These are phyloP conservation scores for Rhodotorula paludigena DNA, from an alignment of 768 basidiomycete genomes.

Conservation along the genomic window DNA sequence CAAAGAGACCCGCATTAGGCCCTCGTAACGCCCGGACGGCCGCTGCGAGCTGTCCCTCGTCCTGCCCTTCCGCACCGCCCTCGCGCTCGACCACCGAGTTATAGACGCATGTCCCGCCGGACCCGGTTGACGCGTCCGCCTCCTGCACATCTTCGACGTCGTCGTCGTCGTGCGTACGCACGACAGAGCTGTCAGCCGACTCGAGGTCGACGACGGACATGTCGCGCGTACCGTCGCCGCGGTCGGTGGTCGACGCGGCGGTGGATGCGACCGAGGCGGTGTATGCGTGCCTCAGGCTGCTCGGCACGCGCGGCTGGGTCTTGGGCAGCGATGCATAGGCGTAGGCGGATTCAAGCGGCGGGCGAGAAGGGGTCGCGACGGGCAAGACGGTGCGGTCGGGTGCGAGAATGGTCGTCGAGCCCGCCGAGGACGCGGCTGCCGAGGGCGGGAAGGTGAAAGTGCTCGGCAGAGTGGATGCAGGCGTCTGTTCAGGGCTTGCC, in stretches of 20 bases:
- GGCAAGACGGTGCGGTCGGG: neutral
- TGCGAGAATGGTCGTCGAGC: neutral
- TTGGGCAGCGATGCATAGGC: neutral
- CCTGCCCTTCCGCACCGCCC: neutral
- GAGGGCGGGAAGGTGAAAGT: neutral
- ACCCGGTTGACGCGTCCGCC: neutral
- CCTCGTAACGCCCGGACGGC: constrained; percentile 30
- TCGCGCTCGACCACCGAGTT: constrained; percentile 6
- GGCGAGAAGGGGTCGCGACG: neutral
- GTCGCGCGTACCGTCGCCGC: neutral
- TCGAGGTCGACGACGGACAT: neutral
- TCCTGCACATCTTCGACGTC: constrained; percentile 6
- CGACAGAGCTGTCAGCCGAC: neutral
- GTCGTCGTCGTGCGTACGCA: neutral
- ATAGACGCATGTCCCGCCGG: constrained; percentile 22
- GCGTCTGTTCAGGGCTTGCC: neutral
- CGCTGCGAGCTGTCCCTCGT: constrained; percentile 22
- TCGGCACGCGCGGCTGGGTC: constrained; percentile 32
- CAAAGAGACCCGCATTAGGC: constrained; percentile 19
- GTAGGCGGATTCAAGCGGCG: neutral
- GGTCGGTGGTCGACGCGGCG: neutral
- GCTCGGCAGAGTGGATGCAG: neutral
- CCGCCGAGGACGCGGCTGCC: neutral
- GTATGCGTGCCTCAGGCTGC: constrained; percentile 41
- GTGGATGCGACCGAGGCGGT: constrained; percentile 8